These are phyloP conservation scores for Vitis vinifera DNA, from an alignment of 164 flowering plant species.

Conservation along the genomic window DNA sequence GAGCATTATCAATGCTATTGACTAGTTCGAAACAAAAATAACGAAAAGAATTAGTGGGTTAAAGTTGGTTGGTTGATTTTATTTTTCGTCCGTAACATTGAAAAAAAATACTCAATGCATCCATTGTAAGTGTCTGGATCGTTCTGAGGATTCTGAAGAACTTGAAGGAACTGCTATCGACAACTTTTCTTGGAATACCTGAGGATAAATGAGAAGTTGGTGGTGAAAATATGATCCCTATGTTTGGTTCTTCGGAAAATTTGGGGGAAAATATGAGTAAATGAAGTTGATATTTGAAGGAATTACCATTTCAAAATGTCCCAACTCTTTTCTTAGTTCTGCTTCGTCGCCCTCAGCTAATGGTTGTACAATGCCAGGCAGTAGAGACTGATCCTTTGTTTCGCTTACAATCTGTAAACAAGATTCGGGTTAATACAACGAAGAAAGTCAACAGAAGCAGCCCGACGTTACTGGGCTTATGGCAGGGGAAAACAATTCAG, in stretches of 20 bases:
- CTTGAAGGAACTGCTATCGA: slow-evolving; percentile 16
- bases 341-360: slow-evolving; percentile 19
- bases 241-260: too few relatives aligned
- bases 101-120: background rate
- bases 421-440: slow-evolving; percentile 4
- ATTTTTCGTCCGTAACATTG: too few relatives aligned
- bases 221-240: too few relatives aligned
- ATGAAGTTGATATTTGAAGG: too few relatives aligned
- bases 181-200: slow-evolving; percentile 38
- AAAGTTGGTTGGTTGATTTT: too few relatives aligned
- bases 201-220: slow-evolving; percentile 6
- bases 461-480: too few relatives aligned
- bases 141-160: slow-evolving; percentile 10
- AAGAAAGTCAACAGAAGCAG: background rate
- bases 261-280: too few relatives aligned
- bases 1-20: too few relatives aligned
- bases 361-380: slow-evolving; percentile 9
- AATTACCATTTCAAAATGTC: slow-evolving; percentile 43
- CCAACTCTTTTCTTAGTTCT: slow-evolving; percentile 39
- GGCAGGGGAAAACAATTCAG: too few relatives aligned
- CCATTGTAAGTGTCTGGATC: slow-evolving; percentile 3
- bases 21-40: too few relatives aligned
- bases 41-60: too few relatives aligned
- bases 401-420: slow-evolving; percentile 31
- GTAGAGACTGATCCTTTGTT: slow-evolving; percentile 13